Base-by-base conservation (phyloP, 2,329 filamentous ascomycete genomes). In the Trichoderma guizhouense region DNA sequence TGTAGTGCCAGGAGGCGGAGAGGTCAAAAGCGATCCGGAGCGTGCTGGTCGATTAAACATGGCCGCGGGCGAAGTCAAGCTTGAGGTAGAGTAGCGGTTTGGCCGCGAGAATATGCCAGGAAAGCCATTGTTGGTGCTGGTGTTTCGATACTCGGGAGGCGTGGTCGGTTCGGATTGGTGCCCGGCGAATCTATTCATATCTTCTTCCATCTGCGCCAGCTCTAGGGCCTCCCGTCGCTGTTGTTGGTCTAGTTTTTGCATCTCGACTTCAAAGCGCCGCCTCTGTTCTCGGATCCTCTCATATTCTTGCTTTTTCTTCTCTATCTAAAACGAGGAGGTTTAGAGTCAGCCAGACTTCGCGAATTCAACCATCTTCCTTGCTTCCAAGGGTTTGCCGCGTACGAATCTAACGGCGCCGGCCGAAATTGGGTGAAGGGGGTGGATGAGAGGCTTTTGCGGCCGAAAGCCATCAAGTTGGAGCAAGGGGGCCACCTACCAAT, bases 81-180 rank as follows among this genome's bases (percentile, higher is more conserved):
- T 96, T 47, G 94, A 95, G 73, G 93, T 92, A 69, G 95, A 97
- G 84, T 97, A 95, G 74, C 95, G 90, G 80, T 95, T 95, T 57
- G 94, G 93, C 55, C 94, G 90, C 70, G 93, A 94, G 79, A 96
- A 93, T 75, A 92, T 90, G 77, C 90, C 90, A 71, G 92, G 90
- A 78, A 97, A 95, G 57, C 91, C 91, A 73, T 89, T 85, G 72
- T 84, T 90, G 75, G 63, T 57, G 26, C 18, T 60, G 58, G 72
- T 55, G 53, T 97, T 94, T 76, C 91, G 91, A 81, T 96, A 95
- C 81, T 98, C 96, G 36, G 96, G 96, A 26, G 96, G 96, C 26
- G 96, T 99, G 2, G 96, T 98, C 18, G 96, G 96, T 83, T 98
- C 95, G 76, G 93, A 97, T 79, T 97, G 93, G 77, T 95, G 92